phyloP scores from a whole-genome alignment of 306 rosid genomes.

The Cucumis sativus region DNA sequence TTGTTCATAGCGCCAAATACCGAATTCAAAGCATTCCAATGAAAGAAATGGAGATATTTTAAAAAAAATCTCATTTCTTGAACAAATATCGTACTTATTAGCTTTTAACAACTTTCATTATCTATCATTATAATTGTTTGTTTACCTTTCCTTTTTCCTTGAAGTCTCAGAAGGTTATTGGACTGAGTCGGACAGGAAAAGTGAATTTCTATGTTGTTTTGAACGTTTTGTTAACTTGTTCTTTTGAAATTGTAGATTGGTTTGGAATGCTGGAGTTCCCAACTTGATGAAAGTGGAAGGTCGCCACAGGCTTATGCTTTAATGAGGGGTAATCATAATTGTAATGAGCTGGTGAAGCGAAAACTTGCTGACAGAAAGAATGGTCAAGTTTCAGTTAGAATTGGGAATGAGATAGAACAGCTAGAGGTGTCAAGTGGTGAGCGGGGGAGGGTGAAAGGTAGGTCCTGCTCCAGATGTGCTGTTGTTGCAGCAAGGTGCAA shows the following conservation, averaged over 20 bases:
- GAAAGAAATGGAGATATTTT: background rate
- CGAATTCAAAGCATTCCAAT: no score
- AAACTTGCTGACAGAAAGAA: conserved; percentile 48
- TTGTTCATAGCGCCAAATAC: no score
- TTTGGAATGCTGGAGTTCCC: conserved; percentile 66
- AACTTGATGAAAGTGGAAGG: conserved; percentile 59
- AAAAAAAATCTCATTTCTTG: background rate
- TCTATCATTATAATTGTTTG: background rate
- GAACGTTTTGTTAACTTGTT: background rate
- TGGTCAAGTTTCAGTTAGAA: conserved; percentile 46
- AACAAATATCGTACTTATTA: background rate
- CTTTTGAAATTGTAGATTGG: conserved; percentile 38
- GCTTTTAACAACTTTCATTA: background rate
- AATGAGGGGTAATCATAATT: conserved; percentile 61
- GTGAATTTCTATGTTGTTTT: background rate
- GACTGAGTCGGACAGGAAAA: background rate
- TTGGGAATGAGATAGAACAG: conserved; percentile 35
- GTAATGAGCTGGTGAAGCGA: conserved; percentile 48
- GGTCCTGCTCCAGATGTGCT: conserved; percentile 60
- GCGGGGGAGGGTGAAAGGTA: conserved; percentile 21
- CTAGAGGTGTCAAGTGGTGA: conserved; percentile 20
- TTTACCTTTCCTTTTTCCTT: background rate
- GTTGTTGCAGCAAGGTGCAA: conserved; percentile 27
- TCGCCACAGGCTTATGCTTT: conserved; percentile 62
- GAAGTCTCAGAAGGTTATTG: background rate